Base-by-base conservation (phyloP, 1,284 basidiomycete genomes). In the Trichosporon ovoides region DNA sequence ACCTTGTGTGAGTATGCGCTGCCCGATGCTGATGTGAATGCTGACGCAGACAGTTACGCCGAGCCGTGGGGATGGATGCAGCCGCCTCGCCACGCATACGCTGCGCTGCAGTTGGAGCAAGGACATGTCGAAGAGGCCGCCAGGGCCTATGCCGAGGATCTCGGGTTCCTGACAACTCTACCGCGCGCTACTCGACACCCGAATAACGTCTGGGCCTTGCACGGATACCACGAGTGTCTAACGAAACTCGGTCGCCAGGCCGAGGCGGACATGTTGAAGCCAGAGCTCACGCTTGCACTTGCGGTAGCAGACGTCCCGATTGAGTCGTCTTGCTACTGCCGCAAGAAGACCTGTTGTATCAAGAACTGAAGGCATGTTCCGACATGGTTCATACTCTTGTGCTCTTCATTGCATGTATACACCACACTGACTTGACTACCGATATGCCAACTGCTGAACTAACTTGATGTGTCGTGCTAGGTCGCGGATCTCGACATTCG, bases 31-130 rank as follows among this genome's bases (percentile, higher is more conserved):
- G 9, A 9, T 5, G 28, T 9, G 28, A 9, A 4, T 31, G 28
- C 4, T 9, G 28, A 31, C 28, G 9, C n/a, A 31, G 5, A 31
- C 28, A 31, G 28, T 4, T 76, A 74, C 62, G 65, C 66, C 31
- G 74, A 76, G 60, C 74, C 74, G 11, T 74, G 72, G 69, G 68
- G 66, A 18, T 76, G 73, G 73, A 69, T 74, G 66, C 67, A 69
- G 35, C 74, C 74, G 14, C 64, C 67, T 18, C 66, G 74, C 40
- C 74, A 76, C 61, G 71, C 73, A 12, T 71, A 71, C 48, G 74
- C 72, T 31, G 73, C 73, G 1, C 62, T 74, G 0, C 63, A 65
- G 49, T 64, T 74, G 31, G 73, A 76, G 61, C 69, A 67, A 52
- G 68, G 66, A 14, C 34, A 64, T 5, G 62, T 71, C 37, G 65